A percentile compares a stretch with the other conserved stretches of the same genome.
Evolutionary conservation across 352 stramenopile genomes (phyloP).

Genomic region (Phytophthora aleatoria): DNA sequence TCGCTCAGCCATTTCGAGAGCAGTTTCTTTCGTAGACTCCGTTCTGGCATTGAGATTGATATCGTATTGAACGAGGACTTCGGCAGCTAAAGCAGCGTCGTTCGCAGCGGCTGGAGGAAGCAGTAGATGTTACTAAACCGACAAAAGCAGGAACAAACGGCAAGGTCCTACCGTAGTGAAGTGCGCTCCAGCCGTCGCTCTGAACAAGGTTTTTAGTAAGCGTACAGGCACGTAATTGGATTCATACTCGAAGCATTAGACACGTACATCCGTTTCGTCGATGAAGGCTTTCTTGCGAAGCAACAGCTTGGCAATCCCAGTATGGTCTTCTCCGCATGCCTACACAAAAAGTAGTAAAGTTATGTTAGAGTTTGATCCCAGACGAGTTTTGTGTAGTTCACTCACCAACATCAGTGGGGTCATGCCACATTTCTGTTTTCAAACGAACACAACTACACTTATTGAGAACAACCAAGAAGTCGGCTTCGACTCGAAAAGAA

Average conservation of each 20-base stretch:
- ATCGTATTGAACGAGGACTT: conserved; percentile 73
- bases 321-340: conserved; percentile 78
- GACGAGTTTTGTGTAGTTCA: neutral
- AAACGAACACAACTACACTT: conserved; percentile 2
- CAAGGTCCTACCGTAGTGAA: conserved; percentile 70
- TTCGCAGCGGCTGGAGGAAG: conserved; percentile 58
- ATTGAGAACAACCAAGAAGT: neutral
- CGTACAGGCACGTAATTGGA: conserved; percentile 1
- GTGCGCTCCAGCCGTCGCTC: conserved; percentile 76
- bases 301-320: conserved; percentile 55
- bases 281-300: conserved; percentile 78
- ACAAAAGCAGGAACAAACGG: conserved; percentile 7
- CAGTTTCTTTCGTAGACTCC: conserved; percentile 72
- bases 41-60: conserved; percentile 63
- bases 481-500: neutral
- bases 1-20: conserved; percentile 79
- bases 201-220: conserved; percentile 7
- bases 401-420: conserved; percentile 79
- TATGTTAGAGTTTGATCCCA: neutral
- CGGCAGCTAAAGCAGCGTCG: conserved; percentile 64
- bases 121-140: conserved; percentile 6
- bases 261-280: conserved; percentile 77
- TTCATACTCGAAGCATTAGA: neutral
- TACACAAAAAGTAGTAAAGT: conserved; percentile 12
- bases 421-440: conserved; percentile 65